Evolutionary conservation across 225 moss, liverwort and hornwort genomes (phyloP), one percentile per base, ranked within the genome.

Genomic region (Bryum argenteum): DNA sequence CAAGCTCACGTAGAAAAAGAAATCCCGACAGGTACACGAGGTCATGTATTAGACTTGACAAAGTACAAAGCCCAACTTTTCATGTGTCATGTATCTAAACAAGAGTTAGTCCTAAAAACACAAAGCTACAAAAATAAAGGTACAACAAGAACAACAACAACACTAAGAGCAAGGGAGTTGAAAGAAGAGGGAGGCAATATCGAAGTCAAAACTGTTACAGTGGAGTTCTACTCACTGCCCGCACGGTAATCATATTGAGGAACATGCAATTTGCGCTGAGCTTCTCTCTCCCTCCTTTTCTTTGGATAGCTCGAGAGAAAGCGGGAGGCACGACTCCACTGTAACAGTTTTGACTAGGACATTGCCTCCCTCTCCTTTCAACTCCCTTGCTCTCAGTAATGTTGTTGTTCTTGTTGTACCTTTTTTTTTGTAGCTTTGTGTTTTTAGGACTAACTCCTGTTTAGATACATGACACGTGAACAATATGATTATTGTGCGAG

Each of bases 361-460:
- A 78, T 75, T 93, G 91, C 93, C 93, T 89, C 91, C 93, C 88
- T 89, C 93, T 89, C 91, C 93, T 91, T 81, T 93, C 86, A 83
- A 75, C 91, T 93, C 77, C 91, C 87, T 89, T 69, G 89, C 93
- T 89, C 93, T 93, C 89, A 66, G 54, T 41, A 28, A 3, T 4
- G 28, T 1, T 54, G 33, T 33, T n/a, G 33, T 33, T 41, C 13
- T 11, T 22, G 0, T 13, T 2, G 3, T 33, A 33, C 5, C 1
- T 17, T 41, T 42, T n/a, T 42, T 53, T 9, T 14, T 8, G 18
- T 47, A 18, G 20, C 14, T 10, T 12, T 10, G 43, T 47, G 4
- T 44, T 7, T 1, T 5, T 4, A 48, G 15, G 16, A 12, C 6
- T 48, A 48, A 48, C 16, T 48, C 16, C 48, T 16, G 48, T 16